Evolutionary conservation across 768 basidiomycete genomes (phyloP).

Genomic region (Rhodotorula taiwanensis): DNA sequence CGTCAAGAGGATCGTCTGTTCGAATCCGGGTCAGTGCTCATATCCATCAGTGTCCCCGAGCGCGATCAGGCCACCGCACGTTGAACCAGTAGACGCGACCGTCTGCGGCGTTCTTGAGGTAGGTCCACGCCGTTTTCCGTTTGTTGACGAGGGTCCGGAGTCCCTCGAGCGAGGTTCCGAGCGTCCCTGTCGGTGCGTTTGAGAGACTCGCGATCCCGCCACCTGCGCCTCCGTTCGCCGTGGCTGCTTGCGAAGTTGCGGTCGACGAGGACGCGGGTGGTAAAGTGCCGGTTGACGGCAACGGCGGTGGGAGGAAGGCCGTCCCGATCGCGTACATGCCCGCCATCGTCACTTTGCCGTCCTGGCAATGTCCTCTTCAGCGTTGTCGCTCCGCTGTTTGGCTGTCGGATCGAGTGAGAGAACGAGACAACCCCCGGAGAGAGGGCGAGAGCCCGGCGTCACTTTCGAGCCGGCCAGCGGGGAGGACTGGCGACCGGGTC

Average conservation of each 20-base stretch:
- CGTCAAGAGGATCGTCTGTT: conserved; percentile 75
- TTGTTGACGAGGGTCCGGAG: conserved; percentile 63
- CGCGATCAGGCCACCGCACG: not conserved
- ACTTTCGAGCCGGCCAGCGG: too few relatives aligned
- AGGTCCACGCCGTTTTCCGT: conserved; percentile 74
- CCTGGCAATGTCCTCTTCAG: too few relatives aligned
- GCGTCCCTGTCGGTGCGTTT: conserved; percentile 13
- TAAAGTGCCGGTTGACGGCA: not conserved
- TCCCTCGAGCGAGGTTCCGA: conserved; percentile 12
- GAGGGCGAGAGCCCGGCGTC: too few relatives aligned
- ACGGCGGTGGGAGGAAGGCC: not conserved
- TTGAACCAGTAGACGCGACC: conserved; percentile 55
- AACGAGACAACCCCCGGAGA: too few relatives aligned
- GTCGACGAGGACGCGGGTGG: not conserved
- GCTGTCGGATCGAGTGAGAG: too few relatives aligned
- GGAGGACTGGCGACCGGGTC: too few relatives aligned
- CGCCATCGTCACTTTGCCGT: too few relatives aligned
- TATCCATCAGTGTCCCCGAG: conserved; percentile 41
- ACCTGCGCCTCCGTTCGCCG: not conserved
- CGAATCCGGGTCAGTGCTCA: too few relatives aligned
- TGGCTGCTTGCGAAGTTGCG: not conserved
- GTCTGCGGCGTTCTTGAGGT: conserved; percentile 75
- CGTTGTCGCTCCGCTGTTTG: too few relatives aligned
- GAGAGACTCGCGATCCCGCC: conserved; percentile 6
- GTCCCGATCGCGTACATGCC: too few relatives aligned